Evolutionary conservation across 139 green algal genomes (phyloP), one percentile per base, ranked within the genome.

Genomic region (Closterium sp.): DNA sequence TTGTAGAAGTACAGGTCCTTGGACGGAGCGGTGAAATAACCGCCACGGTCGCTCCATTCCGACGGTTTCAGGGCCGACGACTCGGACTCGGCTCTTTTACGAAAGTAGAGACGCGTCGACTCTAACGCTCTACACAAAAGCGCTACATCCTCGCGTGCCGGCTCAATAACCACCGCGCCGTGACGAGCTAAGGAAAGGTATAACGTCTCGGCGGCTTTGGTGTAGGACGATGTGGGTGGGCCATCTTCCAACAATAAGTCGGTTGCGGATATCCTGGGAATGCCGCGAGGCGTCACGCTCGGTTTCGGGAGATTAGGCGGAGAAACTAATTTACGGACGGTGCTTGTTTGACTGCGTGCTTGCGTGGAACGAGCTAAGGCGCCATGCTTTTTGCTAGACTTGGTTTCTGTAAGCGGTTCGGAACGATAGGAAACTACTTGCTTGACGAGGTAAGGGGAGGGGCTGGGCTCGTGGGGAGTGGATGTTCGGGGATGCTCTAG

Each of bases 1-100:
- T 45, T 84, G 27, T 91, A 91, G 38, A 91, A 91, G 88, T 91
- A 91, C 89, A 91, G 79, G 24, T 91, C 89, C 84, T 91, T 91
- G n/a, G 89, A 85, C 10, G 89, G 84, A 38, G 89, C 38, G 84
- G 89, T 42, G 84, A 34, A 91, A 9, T 91, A 91, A 29, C 89
- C 89, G 34, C 89, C 89, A 28, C 32, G 84, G 24, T 85, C 31
- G 84, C 32, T 91, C 89, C 89, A 91, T 34, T 91, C 89, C 6
- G 27, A 38, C 79, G 89, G 84, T 13, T 45, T 38, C 32, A 45
- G 22, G 19, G 89, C 42, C 30, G 62, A 79, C 17, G 62, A 45
- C 89, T 91, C 89, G 2, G 62, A 45, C 42, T 91, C 89, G 31
- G 32, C 89, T 29, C 27, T 11, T 88, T 79, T 79, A 2, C 62